Evolutionary conservation across 805 yeast genomes (phyloP).

Genomic region (Candida corydali): DNA sequence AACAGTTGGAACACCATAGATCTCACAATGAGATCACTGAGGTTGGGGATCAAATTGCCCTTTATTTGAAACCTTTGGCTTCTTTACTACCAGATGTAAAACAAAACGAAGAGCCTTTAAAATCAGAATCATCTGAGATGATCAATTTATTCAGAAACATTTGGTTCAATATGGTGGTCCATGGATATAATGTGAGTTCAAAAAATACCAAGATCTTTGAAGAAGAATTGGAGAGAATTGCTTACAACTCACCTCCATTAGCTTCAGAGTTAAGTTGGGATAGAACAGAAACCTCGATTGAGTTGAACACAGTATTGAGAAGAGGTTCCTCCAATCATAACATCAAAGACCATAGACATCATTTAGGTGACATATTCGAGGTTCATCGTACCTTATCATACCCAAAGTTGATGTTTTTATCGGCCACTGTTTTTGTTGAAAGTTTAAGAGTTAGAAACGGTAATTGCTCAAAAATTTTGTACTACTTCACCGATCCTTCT

Average conservation of each 20-base stretch:
- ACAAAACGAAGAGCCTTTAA: slow-evolving; percentile 37
- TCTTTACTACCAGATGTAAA: slow-evolving; percentile 59
- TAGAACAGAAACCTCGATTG: slow-evolving; percentile 87
- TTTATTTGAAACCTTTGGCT: slow-evolving; percentile 71
- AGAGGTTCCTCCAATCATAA: slow-evolving; percentile 84
- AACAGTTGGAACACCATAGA: slow-evolving; percentile 70
- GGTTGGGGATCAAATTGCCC: slow-evolving; percentile 64
- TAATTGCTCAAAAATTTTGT: slow-evolving; percentile 69
- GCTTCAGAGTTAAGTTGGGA: slow-evolving; percentile 78
- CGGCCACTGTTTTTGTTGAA: slow-evolving; percentile 79
- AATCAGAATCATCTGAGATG: slow-evolving; percentile 43
- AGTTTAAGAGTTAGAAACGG: slow-evolving; percentile 74
- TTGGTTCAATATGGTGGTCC: slow-evolving; percentile 92
- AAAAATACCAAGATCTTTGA: slow-evolving; percentile 46
- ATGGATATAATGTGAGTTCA: slow-evolving; percentile 73
- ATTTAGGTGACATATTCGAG: slow-evolving; percentile 48
- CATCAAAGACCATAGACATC: slow-evolving; percentile 68
- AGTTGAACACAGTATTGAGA: slow-evolving; percentile 83
- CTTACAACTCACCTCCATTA: slow-evolving; percentile 81
- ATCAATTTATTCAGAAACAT: slow-evolving; percentile 71
- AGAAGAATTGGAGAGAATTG: slow-evolving; percentile 59
- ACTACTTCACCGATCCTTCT: slow-evolving; percentile 85
- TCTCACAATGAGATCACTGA: slow-evolving; percentile 67
- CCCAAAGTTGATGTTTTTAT: slow-evolving; percentile 81
- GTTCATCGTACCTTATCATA: slow-evolving; percentile 54